These are phyloP conservation scores for Begonia loranthoides DNA, from an alignment of 306 rosid genomes.

Conservation along the genomic window DNA sequence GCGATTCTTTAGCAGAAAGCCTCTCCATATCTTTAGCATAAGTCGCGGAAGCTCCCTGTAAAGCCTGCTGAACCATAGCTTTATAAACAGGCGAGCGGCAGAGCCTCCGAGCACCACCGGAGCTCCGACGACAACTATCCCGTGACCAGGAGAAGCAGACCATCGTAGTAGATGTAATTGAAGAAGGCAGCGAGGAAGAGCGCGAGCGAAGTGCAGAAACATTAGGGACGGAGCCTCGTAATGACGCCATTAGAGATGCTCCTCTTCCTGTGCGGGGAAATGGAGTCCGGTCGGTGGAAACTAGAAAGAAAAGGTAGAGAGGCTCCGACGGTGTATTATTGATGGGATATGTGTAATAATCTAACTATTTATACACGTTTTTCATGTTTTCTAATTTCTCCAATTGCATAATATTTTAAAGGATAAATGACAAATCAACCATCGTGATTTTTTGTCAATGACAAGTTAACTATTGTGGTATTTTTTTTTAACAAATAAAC, in stretches of 20 bases:
- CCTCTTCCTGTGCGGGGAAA: neutral
- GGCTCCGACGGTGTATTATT: too few relatives aligned
- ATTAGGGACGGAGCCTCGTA: constrained; percentile 21
- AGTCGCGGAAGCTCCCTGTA: constrained; percentile 76
- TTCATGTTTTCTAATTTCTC: too few relatives aligned
- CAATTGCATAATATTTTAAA: too few relatives aligned
- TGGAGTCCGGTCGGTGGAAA: too few relatives aligned
- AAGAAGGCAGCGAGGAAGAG: constrained; percentile 8
- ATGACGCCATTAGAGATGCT: constrained; percentile 30
- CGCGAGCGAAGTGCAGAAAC: constrained; percentile 20
- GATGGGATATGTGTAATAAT: too few relatives aligned
- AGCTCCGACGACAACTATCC: constrained; percentile 7
- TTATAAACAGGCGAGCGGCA: constrained; percentile 20
- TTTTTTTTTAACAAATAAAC: too few relatives aligned
- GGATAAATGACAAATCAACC: too few relatives aligned
- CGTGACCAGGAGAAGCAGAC: constrained; percentile 6
- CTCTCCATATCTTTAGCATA: constrained; percentile 99
- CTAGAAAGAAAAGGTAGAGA: too few relatives aligned
- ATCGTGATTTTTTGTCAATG: too few relatives aligned
- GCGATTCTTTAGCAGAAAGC: constrained; percentile 93
- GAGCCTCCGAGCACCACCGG: constrained; percentile 5
- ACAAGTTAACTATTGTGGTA: too few relatives aligned
- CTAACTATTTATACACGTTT: too few relatives aligned
- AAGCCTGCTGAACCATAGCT: constrained; percentile 77
- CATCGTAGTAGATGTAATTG: constrained; percentile 6